These are phyloP conservation scores for Macrophomina phaseolina DNA, from an alignment of 2,329 filamentous ascomycete genomes.

Conservation along the genomic window DNA sequence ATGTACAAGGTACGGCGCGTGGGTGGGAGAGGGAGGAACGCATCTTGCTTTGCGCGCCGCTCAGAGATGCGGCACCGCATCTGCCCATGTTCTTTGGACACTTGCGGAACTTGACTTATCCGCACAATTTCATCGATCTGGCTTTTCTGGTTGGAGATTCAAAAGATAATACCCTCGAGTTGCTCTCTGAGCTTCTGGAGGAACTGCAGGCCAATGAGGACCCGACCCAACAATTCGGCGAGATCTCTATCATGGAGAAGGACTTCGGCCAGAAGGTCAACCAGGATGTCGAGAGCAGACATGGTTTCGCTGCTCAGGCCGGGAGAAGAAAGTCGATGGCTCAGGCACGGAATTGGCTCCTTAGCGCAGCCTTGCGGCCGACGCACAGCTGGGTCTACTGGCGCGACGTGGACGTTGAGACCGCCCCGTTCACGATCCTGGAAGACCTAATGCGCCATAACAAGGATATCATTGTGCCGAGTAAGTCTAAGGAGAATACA, in stretches of 20 bases:
- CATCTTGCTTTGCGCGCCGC: conserved; percentile 90
- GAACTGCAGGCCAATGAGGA: conserved; percentile 81
- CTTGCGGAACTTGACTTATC: conserved; percentile 93
- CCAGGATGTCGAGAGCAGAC: conserved; percentile 95
- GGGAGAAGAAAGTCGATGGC: conserved; percentile 96
- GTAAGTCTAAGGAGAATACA: conserved; percentile 62
- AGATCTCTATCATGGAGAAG: conserved; percentile 98
- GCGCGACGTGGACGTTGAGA: conserved; percentile 98
- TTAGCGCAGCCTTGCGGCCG: conserved; percentile 89
- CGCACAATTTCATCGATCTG: conserved; percentile 93
- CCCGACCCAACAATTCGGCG: conserved; percentile 82
- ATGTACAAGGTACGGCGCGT: conserved; percentile 86
- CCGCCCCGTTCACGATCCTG: conserved; percentile 92
- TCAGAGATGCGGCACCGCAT: conserved; percentile 91
- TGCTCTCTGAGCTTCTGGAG: conserved; percentile 77
- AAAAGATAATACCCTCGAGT: conserved; percentile 83
- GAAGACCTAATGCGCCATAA: conserved; percentile 99
- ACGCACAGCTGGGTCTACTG: conserved; percentile 99
- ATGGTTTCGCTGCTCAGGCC: conserved; percentile 96
- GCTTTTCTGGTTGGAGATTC: conserved; percentile 98
- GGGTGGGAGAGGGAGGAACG: conserved; percentile 97
- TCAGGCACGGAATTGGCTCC: conserved; percentile 93
- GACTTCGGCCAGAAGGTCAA: conserved; percentile 98
- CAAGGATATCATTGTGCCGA: conserved; percentile 97
- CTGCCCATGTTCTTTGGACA: conserved; percentile 99